Evolutionary conservation across 129 eudicot species (phyloP).

Genomic region (Sambucus nigra): DNA sequence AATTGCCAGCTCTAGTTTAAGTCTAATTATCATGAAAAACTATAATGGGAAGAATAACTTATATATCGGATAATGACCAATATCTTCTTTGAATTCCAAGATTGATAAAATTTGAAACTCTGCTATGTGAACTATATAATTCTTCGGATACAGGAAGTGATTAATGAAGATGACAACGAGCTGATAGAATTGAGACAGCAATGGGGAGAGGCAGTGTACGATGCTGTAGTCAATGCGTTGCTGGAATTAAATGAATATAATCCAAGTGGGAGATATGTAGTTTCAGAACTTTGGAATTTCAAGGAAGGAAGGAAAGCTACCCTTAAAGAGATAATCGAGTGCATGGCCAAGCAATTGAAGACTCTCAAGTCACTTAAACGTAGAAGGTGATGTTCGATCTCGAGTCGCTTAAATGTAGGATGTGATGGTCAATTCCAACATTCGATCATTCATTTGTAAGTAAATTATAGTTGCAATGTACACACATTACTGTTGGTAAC

Average conservation of each 20-base stretch:
- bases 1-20: too few species aligned
- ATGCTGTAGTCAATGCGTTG: conserved; percentile 44
- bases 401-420: conserved; percentile 31
- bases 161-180: conserved; percentile 40
- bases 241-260: conserved; percentile 57
- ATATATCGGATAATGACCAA: too few species aligned
- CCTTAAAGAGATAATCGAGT: conserved; percentile 45
- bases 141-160: conserved; percentile 30
- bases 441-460: neutral
- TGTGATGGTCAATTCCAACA: conserved; percentile 22
- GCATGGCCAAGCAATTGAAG: conserved; percentile 38
- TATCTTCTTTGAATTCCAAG: too few species aligned
- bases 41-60: neutral
- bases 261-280: conserved; percentile 61
- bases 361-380: conserved; percentile 36
- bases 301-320: conserved; percentile 54
- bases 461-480: neutral
- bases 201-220: conserved; percentile 41
- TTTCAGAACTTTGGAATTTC: conserved; percentile 67
- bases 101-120: too few species aligned
- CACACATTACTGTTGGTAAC: neutral
- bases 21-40: too few species aligned
- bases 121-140: neutral
- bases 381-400: conserved; percentile 30
- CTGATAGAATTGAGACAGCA: conserved; percentile 43